Base-by-base conservation (phyloP, 495 filamentous ascomycete species). In the Aspergillus affinis region DNA sequence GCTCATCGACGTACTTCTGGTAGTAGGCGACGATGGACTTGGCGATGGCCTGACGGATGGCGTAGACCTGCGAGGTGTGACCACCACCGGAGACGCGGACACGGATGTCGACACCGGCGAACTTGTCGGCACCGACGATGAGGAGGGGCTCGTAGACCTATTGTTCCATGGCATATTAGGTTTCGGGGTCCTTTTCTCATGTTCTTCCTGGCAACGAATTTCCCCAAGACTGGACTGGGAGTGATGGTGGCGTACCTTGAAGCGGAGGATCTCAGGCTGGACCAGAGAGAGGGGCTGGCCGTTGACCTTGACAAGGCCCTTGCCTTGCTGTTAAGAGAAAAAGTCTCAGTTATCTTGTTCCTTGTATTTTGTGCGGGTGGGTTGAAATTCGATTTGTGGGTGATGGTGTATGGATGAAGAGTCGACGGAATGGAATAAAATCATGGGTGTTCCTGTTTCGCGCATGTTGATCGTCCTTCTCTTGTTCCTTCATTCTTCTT, bases 1-100 rank as follows among this genome's bases (percentile, higher is more conserved):
- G 91, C 88, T 98, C 94, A 75, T 98, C 94, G 78, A 98, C 91
- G 82, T 88, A 98, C 84, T 98, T 98, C 86, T 97, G 94, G 89
- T 97, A 98, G 89, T 98, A 98, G 78, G 94, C 93, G 72, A 98
- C 90, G 66, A 96, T 91, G 71, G 89, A 90, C 85, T 98, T 98
- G 80, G 93, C 87, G 78, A 98, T 98, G 65, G 95, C 93, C 85
- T 98, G 94, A 69, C 94, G 92, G 82, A 96, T 91, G 69, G 94
- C 94, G 82, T 98, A 98, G 80, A 98, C 86, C 79, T 98, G 94
- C 21, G 94, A 98, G 61, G 90, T 90, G 85, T 98, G 95, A 82
- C 94, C 94, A 88, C 94, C 94, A 78, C 94, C 94, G 66, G 88
- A 84, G 71, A 98, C 94, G 63, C 92, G 91, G 72, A 98, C 90